Evolutionary conservation across 768 basidiomycete species (phyloP).

Genomic region (Serendipita indica): DNA sequence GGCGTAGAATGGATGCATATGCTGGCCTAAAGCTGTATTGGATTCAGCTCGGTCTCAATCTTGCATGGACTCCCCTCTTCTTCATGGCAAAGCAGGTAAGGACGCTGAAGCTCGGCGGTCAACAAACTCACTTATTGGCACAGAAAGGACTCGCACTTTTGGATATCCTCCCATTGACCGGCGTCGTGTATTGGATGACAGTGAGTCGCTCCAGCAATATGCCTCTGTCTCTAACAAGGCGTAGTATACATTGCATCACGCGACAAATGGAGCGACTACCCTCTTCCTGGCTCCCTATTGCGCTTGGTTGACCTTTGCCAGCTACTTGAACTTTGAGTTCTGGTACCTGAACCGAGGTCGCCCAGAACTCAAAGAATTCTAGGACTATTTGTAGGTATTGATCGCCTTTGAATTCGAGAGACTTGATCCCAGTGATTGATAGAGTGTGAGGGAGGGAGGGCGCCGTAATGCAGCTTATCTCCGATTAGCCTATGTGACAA

Average conservation of each 20-base stretch:
- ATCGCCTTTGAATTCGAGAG: too few relatives aligned
- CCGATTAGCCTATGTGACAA: too few relatives aligned
- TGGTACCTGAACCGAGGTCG: slow-evolving; percentile 37
- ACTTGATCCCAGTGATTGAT: too few relatives aligned
- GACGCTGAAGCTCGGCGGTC: background rate
- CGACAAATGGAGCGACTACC: slow-evolving; percentile 33
- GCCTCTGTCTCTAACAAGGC: too few relatives aligned
- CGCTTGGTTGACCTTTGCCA: slow-evolving; percentile 48
- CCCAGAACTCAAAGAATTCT: background rate
- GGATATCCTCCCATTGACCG: slow-evolving; percentile 39
- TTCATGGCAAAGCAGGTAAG: slow-evolving; percentile 30
- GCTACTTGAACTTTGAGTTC: slow-evolving; percentile 53
- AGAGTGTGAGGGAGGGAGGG: too few relatives aligned
- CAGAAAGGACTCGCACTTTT: slow-evolving; percentile 40
- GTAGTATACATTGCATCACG: slow-evolving; percentile 35
- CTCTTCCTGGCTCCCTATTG: slow-evolving; percentile 51
- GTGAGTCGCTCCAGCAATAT: slow-evolving; percentile 22
- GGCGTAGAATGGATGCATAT: slow-evolving; percentile 28
- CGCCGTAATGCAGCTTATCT: too few relatives aligned
- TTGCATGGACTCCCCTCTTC: slow-evolving; percentile 50
- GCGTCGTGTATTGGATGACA: slow-evolving; percentile 44
- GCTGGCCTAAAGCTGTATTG: slow-evolving; percentile 44
- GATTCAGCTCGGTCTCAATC: slow-evolving; percentile 42
- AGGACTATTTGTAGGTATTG: too few relatives aligned
- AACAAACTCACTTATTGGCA: background rate